Percentiles rank a stretch among this genome's conserved stretches.
Conservation (phyloP, 1,284 basidiomycete species). For the Apiotrichum domesticum region DNA sequence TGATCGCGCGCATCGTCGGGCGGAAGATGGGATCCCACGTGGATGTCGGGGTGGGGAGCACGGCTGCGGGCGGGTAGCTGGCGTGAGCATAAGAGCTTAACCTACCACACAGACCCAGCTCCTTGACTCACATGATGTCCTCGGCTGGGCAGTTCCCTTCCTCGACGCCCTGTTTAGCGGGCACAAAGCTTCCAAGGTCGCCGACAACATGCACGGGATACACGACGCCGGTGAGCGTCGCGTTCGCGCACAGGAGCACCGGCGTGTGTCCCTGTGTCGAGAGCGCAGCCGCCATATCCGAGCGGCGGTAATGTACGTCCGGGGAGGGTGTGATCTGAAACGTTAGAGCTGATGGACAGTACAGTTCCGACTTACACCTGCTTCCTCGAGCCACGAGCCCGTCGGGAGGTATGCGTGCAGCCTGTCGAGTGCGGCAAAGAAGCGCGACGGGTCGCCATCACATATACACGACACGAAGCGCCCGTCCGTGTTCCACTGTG, state of each 20-base stretch:
- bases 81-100: background rate
- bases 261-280: constrained; percentile 22
- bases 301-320: constrained; percentile 39
- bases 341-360: background rate
- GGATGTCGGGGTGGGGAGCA: constrained; percentile 20
- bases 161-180: constrained; percentile 13
- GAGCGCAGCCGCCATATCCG: constrained; percentile 32
- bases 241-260: constrained; percentile 30
- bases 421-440: constrained; percentile 37
- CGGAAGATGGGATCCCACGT: constrained; percentile 42
- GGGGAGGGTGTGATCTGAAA: constrained; percentile 41
- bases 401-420: constrained; percentile 29
- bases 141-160: constrained; percentile 37
- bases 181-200: constrained; percentile 29
- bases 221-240: constrained; percentile 28
- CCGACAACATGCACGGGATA: constrained; percentile 39
- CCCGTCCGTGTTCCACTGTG: constrained; percentile 43
- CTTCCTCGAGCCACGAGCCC: constrained; percentile 28
- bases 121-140: constrained; percentile 36
- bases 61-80: constrained; percentile 36
- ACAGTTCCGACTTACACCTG: constrained; percentile 31
- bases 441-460: constrained; percentile 18
- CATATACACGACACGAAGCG: constrained; percentile 39
- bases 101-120: background rate
- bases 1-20: constrained; percentile 42